A percentile compares a stretch with the other conserved stretches of the same genome.
phyloP scores from a whole-genome alignment of 2,329 filamentous ascomycete species.

The Fusarium torreyae region DNA sequence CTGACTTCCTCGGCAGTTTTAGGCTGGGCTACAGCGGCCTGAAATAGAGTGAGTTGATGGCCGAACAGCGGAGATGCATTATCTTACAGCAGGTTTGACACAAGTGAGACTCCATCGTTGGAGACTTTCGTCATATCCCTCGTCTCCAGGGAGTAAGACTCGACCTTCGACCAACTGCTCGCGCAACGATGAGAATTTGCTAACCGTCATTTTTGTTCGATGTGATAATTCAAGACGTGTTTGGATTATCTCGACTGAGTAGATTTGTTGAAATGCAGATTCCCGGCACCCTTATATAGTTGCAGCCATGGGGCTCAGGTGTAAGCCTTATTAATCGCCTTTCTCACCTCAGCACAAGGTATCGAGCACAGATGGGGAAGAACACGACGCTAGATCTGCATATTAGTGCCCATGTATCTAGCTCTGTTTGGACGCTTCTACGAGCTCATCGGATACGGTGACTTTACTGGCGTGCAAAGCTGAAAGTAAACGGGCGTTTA shows the following conservation, averaged over 20 bases:
- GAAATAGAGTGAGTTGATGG: conserved; percentile 4
- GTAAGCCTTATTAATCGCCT: not conserved
- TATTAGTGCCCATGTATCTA: not conserved
- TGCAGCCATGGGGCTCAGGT: not conserved
- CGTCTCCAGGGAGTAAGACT: conserved; percentile 53
- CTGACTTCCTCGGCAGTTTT: conserved; percentile 58
- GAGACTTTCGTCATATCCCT: conserved; percentile 55
- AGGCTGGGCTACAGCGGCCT: conserved; percentile 64
- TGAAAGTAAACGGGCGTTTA: conserved; percentile 6
- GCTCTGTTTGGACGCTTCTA: not conserved
- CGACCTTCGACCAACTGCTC: conserved; percentile 45
- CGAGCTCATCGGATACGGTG: conserved; percentile 9
- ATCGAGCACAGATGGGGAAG: not conserved
- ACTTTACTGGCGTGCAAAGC: conserved; percentile 1
- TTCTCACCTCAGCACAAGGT: conserved; percentile 15
- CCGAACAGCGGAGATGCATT: not conserved
- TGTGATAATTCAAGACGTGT: not conserved
- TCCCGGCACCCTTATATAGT: conserved; percentile 19
- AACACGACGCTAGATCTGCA: too few species aligned
- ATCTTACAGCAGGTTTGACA: conserved; percentile 54
- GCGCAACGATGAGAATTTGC: conserved; percentile 40
- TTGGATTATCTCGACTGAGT: not conserved
- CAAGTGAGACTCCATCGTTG: conserved; percentile 57
- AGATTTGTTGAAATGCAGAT: not conserved
- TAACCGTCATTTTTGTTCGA: conserved; percentile 29